Evolutionary conservation across 2,329 filamentous ascomycete species (phyloP), one percentile per base, ranked within the genome.

Genomic region (Alternaria brassicicola): DNA sequence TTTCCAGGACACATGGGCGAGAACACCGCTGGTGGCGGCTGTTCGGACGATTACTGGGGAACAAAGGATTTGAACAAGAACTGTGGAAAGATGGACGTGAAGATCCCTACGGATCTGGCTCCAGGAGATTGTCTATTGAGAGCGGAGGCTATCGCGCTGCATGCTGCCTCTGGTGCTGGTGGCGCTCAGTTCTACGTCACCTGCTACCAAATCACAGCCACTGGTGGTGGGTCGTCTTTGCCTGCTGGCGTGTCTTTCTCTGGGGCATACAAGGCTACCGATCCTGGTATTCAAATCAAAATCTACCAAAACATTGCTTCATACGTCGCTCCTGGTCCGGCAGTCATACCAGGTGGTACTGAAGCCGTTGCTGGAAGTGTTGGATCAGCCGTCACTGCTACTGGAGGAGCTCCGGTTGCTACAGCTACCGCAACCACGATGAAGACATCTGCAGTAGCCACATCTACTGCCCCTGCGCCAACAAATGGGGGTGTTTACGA

Each of bases 111-210:
- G 9, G 81, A 80, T 59, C 80, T 88, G 51, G 80, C 80, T 33
- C 73, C 83, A 6, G 86, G 86, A 19, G 58, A 61, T n/a, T 54
- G 58, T 30, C 81, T 88, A 49, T 79, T 87, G 6, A 50, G 83
- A 17, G 83, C 84, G 31, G 86, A 88, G 77, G 79, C 84, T 43
- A 82, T 89, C 52, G 87, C 84, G 19, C 84, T 89, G 47, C 87
- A 58, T 23, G 31, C 89, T 77, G 75, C 77, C 35, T 81, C 78
- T 4, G 64, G 72, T 36, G 52, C 76, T 15, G 79, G 79, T 53
- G 82, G 79, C 30, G 78, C 80, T 19, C 78, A 82, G 64, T 77
- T 77, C 67, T 81, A 82, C 69, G 55, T 80, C 26, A 75, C 74
- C 30, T 82, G 87, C 74, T 78, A 86, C 66, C 88, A 89, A 79